These are phyloP conservation scores for Cercophora sp. DNA, from an alignment of 495 filamentous ascomycete species.

Conservation along the genomic window DNA sequence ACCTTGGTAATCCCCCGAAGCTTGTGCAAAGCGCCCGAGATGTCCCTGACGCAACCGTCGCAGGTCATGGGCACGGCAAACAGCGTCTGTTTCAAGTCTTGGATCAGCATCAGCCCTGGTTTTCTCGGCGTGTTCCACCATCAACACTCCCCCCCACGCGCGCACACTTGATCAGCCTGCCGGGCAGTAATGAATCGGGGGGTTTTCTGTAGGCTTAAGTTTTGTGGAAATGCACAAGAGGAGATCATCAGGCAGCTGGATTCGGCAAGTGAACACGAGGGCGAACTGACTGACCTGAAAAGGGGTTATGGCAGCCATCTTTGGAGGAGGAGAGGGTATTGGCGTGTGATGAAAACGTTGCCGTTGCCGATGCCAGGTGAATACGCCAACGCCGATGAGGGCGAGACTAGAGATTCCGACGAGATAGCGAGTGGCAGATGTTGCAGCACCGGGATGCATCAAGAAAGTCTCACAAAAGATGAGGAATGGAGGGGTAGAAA, in stretches of 20 bases:
- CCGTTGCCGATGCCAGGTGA: constrained; percentile 14
- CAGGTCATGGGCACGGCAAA: constrained; percentile 95
- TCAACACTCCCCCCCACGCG: too few species aligned
- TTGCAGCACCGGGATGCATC: constrained; percentile 13
- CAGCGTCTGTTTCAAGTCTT: constrained; percentile 60
- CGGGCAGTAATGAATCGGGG: not conserved
- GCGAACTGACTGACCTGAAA: constrained; percentile 37
- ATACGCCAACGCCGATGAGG: constrained; percentile 17
- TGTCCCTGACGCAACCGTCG: constrained; percentile 76
- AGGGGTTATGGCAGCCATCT: constrained; percentile 38
- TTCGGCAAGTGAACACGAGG: not conserved
- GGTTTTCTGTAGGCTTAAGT: not conserved
- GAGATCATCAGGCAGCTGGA: not conserved
- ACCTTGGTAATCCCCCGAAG: constrained; percentile 69
- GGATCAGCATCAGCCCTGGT: constrained; percentile 11
- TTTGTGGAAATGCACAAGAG: not conserved
- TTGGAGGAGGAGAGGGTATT: constrained; percentile 7
- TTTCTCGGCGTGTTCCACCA: not conserved
- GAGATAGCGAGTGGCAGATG: constrained; percentile 11
- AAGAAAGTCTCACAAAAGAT: not conserved
- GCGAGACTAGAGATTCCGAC: constrained; percentile 16
- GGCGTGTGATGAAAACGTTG: not conserved
- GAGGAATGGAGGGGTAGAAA: not conserved
- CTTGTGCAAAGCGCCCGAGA: constrained; percentile 70
- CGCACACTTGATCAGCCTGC: too few species aligned